Conservation (phyloP, 2,329 filamentous ascomycete genomes). For the Trichoderma asperellum region DNA sequence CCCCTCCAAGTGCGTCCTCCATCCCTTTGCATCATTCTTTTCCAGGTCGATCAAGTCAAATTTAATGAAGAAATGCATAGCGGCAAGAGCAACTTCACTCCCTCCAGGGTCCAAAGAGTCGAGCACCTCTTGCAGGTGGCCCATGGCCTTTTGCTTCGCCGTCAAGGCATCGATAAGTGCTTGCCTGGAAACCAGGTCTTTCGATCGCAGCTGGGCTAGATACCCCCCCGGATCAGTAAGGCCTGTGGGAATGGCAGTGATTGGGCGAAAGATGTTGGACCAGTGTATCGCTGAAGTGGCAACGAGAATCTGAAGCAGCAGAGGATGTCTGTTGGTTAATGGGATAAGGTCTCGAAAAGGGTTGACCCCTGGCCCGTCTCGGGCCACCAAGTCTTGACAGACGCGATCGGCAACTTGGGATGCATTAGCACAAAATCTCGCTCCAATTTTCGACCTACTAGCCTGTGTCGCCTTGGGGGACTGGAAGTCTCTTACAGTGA, state of each 20-base stretch:
- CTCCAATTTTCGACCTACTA: background rate
- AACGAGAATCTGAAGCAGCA: constrained; percentile 53
- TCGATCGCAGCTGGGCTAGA: constrained; percentile 44
- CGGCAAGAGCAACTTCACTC: constrained; percentile 53
- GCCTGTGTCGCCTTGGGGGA: background rate
- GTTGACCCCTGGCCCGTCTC: constrained; percentile 51
- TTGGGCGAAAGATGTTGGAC: constrained; percentile 48
- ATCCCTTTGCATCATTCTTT: constrained; percentile 46
- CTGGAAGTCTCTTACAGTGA: constrained; percentile 50
- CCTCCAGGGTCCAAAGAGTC: constrained; percentile 46
- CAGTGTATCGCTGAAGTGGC: constrained; percentile 56
- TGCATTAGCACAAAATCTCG: constrained; percentile 22
- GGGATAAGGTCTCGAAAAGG: constrained; percentile 55
- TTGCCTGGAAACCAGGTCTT: constrained; percentile 44
- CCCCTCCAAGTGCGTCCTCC: constrained; percentile 53
- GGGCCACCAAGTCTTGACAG: constrained; percentile 58
- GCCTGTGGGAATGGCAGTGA: constrained; percentile 39
- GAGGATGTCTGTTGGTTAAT: constrained; percentile 50
- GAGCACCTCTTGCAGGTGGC: constrained; percentile 47
- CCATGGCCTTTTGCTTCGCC: constrained; percentile 53
- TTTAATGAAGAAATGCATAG: constrained; percentile 56
- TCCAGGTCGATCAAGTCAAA: constrained; percentile 56
- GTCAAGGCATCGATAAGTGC: constrained; percentile 52
- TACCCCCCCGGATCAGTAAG: constrained; percentile 44
- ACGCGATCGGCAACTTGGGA: constrained; percentile 51